Evolutionary conservation across 2,329 filamentous ascomycete species (phyloP), one percentile per base, ranked within the genome.

Genomic region (Aureobasidium sp.): DNA sequence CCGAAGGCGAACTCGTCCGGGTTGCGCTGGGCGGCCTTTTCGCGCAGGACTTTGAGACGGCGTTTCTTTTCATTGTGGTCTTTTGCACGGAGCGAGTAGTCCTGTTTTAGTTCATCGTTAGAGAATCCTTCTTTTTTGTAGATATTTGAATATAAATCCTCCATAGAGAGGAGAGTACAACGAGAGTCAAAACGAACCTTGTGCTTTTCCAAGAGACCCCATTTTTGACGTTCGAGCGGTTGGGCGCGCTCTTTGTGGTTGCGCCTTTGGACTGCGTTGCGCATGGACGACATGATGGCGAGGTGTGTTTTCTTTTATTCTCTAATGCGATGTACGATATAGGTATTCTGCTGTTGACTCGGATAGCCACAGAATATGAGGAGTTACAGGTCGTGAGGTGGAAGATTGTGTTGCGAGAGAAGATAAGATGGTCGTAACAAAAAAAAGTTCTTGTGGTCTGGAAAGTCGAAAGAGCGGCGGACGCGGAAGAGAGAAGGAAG

Each of bases 201-300:
- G 82, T 94, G 89, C 79, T 99, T 97, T 76, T 97, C 94, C 65
- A 97, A 86, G 26, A 97, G 84, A 66, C 94, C 94, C 77, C 91
- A 91, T 79, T 90, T 90, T 67, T 87, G 80, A 59, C 94, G 90
- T 72, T 92, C 89, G 66, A 85, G 76, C 44, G 92, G 89, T 75
- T 97, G 94, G 39, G 90, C 89, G 69, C 94, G 88, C 81, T 97
- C 94, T 69, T 87, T 85, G 77, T 97, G 93, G 68, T 91, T 88
- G 71, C 91, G 90, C 76, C 90, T 85, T 69, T 91, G 85, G 64
- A 92, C 84, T 73, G 81, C 80, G 70, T 84, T 84, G 67, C 82
- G 80, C 74, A 84, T 78, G 41, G 82, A 82, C 27, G 82, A 84
- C 82, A 84, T 84, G 48, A 26, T 63, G 50, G 53, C 52, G 27